Conservation (phyloP, 2,329 filamentous ascomycete genomes). For the Xylaria sp. region DNA sequence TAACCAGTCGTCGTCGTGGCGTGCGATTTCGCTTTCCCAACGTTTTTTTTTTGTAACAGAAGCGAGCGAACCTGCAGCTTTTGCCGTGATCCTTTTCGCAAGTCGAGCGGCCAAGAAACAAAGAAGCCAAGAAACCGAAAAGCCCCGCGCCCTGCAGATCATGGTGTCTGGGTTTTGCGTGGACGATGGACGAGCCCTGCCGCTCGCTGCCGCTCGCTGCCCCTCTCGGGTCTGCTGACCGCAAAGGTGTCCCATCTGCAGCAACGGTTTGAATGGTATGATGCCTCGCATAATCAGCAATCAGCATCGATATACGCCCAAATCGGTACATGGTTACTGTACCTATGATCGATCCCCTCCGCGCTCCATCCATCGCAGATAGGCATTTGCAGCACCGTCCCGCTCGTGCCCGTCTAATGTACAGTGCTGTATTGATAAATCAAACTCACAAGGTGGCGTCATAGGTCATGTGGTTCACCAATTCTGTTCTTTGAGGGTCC, state of each 20-base stretch:
- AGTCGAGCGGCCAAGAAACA: constrained; percentile 6
- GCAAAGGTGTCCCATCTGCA: neutral
- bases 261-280: neutral
- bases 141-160: constrained; percentile 26
- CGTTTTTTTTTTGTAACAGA: neutral
- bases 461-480: constrained; percentile 17
- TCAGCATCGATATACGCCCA: too few relatives aligned
- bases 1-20: neutral
- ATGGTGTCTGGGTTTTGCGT: constrained; percentile 11
- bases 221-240: constrained; percentile 4
- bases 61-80: neutral
- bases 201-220: too few relatives aligned
- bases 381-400: constrained; percentile 9
- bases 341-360: neutral
- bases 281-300: constrained; percentile 14
- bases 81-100: neutral
- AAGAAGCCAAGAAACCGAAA: constrained; percentile 3
- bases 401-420: neutral
- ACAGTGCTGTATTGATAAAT: too few relatives aligned
- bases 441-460: constrained; percentile 5
- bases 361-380: neutral
- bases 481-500: neutral
- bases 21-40: neutral
- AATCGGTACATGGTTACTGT: constrained; percentile 13
- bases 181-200: neutral